Conservation (phyloP, 2,329 filamentous ascomycete genomes). For the Dryadomyces quercivorus region DNA sequence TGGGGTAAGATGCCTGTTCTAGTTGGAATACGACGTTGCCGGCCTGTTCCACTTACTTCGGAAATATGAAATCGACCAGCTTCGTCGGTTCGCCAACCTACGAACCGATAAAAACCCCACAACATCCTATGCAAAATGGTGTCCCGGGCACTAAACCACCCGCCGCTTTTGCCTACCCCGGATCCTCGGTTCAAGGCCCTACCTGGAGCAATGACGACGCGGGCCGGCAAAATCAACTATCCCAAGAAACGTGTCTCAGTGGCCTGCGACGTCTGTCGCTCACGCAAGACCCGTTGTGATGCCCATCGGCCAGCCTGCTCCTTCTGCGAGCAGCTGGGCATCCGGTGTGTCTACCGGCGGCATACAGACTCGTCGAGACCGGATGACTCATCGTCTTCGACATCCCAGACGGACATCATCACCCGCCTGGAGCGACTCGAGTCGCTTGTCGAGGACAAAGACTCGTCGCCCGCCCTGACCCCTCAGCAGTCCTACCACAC, state of each 20-base stretch:
- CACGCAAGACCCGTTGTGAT: slow-evolving; percentile 13
- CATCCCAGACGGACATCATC: too few species aligned
- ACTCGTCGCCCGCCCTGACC: too few species aligned
- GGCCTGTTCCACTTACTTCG: background rate
- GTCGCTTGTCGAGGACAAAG: too few species aligned
- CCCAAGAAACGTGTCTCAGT: slow-evolving; percentile 14
- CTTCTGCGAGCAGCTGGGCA: background rate
- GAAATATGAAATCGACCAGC: background rate
- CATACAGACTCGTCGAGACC: background rate
- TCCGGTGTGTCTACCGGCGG: background rate
- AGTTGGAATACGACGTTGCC: too few species aligned
- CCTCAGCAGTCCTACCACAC: too few species aligned
- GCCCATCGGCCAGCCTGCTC: slow-evolving; percentile 10
- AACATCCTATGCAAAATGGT: too few species aligned
- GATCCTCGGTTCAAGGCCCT: background rate
- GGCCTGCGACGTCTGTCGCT: slow-evolving; percentile 14
- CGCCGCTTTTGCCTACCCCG: too few species aligned
- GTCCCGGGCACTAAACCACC: too few species aligned
- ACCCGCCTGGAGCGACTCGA: too few species aligned
- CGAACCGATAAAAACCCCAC: too few species aligned
- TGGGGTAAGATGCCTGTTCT: background rate
- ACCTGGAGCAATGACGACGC: background rate
- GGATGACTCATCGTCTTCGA: too few species aligned
- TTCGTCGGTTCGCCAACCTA: background rate
- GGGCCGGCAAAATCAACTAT: slow-evolving; percentile 8